Percentiles rank a stretch among this genome's conserved stretches.
Evolutionary conservation across 2,329 filamentous ascomycete species (phyloP).

Genomic region (Arachnomyces sp.): DNA sequence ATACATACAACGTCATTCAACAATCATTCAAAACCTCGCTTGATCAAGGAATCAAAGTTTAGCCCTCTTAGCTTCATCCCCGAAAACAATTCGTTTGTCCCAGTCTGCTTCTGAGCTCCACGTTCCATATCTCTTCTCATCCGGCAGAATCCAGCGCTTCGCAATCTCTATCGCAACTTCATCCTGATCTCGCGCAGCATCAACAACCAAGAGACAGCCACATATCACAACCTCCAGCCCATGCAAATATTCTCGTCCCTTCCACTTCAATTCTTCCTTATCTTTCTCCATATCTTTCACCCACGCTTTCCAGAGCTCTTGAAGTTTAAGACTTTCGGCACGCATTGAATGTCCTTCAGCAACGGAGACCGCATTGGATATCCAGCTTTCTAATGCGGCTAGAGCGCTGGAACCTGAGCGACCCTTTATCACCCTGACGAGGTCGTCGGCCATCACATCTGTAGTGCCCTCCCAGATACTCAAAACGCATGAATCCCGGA

Average conservation of each 20-base stretch:
- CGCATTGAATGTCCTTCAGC: conserved; percentile 39
- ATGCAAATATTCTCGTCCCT: conserved; percentile 23
- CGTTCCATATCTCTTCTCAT: conserved; percentile 1
- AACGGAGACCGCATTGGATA: conserved; percentile 42
- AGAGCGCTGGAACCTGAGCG: conserved; percentile 6
- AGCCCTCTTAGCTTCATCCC: conserved; percentile 1
- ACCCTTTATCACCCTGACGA: conserved; percentile 36
- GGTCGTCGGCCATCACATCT: conserved; percentile 54
- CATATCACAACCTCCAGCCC: conserved; percentile 25
- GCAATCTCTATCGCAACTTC: conserved; percentile 21
- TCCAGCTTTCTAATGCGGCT: conserved; percentile 28
- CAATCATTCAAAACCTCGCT: too few species aligned
- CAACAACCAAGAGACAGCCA: conserved; percentile 23
- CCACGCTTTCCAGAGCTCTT: conserved; percentile 9
- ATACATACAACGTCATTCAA: too few species aligned
- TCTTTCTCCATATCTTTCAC: conserved; percentile 7
- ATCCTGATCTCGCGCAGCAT: conserved; percentile 27
- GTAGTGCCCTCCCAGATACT: conserved; percentile 67
- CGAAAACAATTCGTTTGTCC: conserved; percentile 15
- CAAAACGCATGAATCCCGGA: conserved; percentile 56
- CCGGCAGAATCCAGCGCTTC: conserved; percentile 9
- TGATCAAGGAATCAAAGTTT: conserved; percentile 12
- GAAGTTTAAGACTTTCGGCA: conserved; percentile 26
- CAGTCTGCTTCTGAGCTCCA: conserved; percentile 12
- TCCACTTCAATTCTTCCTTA: conserved; percentile 23